A percentile compares a stretch with the other conserved stretches of the same genome.
These are phyloP conservation scores for Aleurites moluccanus DNA, from an alignment of 441 rosid genomes.

Conservation along the genomic window DNA sequence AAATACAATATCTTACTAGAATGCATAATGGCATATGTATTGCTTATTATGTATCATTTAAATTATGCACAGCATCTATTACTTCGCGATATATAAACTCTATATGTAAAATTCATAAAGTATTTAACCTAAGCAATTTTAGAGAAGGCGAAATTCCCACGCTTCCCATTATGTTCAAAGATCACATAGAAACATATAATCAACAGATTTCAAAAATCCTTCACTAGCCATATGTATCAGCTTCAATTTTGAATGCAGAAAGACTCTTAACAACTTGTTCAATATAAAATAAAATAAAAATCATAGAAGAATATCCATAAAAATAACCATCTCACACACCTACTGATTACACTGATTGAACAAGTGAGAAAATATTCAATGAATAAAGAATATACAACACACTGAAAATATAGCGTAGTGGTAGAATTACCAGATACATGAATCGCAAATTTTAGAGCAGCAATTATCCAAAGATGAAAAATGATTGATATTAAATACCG, in stretches of 20 bases:
- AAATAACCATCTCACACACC: constrained; percentile 10
- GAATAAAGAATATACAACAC: not conserved
- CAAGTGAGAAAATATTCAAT: constrained; percentile 1
- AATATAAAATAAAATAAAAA: not conserved
- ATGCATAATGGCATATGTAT: no score
- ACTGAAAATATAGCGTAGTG: constrained; percentile 3
- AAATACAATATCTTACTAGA: not conserved
- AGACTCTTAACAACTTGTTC: not conserved
- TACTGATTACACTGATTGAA: not conserved
- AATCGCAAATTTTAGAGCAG: not conserved
- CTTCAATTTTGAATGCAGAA: not conserved
- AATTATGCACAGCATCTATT: not conserved
- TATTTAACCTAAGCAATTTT: not conserved
- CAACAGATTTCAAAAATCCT: not conserved
- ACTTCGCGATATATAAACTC: not conserved
- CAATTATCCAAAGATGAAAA: constrained; percentile 12
- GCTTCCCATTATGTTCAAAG: not conserved
- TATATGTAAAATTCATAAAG: not conserved
- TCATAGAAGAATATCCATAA: not conserved
- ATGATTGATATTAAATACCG: constrained; percentile 14
- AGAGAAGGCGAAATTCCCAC: not conserved
- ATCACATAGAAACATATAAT: not conserved
- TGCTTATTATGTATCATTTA: not conserved
- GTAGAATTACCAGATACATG: constrained; percentile 28
- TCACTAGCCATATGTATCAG: not conserved